phyloP scores from a whole-genome alignment of 2,329 filamentous ascomycete genomes.

The Sclerotinia sclerotiorum region DNA sequence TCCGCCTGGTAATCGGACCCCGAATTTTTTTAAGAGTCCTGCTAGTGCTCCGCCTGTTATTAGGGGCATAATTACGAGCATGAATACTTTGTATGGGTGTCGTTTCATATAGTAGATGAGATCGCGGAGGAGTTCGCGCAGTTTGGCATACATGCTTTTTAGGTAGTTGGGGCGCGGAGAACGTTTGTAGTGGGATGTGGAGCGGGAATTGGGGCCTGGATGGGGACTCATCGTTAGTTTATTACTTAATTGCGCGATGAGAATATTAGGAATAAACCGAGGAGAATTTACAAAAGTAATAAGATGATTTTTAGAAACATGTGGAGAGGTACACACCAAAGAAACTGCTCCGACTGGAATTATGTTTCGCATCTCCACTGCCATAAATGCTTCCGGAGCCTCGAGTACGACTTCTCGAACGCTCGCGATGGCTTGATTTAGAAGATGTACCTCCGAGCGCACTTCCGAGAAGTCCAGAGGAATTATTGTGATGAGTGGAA shows the following conservation, averaged over 20 bases:
- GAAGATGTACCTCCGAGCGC: slow-evolving; percentile 7
- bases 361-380: slow-evolving; percentile 43
- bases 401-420: slow-evolving; percentile 42
- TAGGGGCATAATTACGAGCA: slow-evolving; percentile 83
- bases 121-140: slow-evolving; percentile 77
- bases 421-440: slow-evolving; percentile 21
- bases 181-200: slow-evolving; percentile 68
- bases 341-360: slow-evolving; percentile 48
- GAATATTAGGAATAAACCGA: neutral
- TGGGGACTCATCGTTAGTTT: slow-evolving; percentile 10
- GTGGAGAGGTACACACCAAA: slow-evolving; percentile 21
- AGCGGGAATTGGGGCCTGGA: slow-evolving; percentile 18
- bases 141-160: slow-evolving; percentile 67
- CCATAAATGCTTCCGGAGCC: slow-evolving; percentile 43
- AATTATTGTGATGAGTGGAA: slow-evolving; percentile 16
- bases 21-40: slow-evolving; percentile 75
- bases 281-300: neutral
- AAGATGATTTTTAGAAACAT: neutral
- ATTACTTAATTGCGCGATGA: neutral
- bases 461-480: slow-evolving; percentile 15
- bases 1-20: slow-evolving; percentile 68
- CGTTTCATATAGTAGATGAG: slow-evolving; percentile 77
- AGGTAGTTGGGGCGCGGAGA: slow-evolving; percentile 80
- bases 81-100: slow-evolving; percentile 84
- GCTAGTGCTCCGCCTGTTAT: slow-evolving; percentile 80